These are phyloP conservation scores for Aspergillus avenaceus DNA, from an alignment of 495 filamentous ascomycete species.

Conservation along the genomic window DNA sequence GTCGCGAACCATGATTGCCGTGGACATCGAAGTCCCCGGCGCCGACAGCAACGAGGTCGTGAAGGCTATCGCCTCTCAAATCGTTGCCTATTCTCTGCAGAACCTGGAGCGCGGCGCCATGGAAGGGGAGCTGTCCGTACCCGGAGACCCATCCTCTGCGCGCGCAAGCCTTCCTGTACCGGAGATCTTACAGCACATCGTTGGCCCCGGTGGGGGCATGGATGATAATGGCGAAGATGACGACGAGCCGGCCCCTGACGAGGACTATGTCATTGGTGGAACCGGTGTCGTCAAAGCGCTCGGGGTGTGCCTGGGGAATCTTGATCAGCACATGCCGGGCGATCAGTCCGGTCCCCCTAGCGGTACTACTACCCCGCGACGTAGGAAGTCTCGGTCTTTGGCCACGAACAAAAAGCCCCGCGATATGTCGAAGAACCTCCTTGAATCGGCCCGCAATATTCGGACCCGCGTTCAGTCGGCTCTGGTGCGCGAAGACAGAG, in stretches of 20 bases:
- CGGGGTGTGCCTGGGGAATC: conserved; percentile 80
- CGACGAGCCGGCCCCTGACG: conserved; percentile 73
- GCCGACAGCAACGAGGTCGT: conserved; percentile 79
- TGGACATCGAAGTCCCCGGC: conserved; percentile 87
- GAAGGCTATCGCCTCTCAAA: conserved; percentile 86
- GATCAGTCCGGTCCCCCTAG: conserved; percentile 42
- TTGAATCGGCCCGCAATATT: conserved; percentile 84
- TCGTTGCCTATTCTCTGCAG: conserved; percentile 86
- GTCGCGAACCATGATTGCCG: conserved; percentile 74
- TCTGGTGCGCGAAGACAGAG: conserved; percentile 68
- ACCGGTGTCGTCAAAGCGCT: conserved; percentile 94
- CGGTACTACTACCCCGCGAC: conserved; percentile 52
- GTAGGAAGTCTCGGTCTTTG: conserved; percentile 37
- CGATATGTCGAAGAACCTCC: conserved; percentile 85
- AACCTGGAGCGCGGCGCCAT: conserved; percentile 72
- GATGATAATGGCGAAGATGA: conserved; percentile 54
- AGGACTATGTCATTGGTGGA: conserved; percentile 93
- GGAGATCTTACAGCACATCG: conserved; percentile 65
- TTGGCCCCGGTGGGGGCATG: conserved; percentile 52
- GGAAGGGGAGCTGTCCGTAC: conserved; percentile 39
- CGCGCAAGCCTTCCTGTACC: conserved; percentile 46
- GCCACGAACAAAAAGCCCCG: conserved; percentile 62
- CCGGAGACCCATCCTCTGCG: conserved; percentile 27
- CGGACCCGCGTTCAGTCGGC: conserved; percentile 78
- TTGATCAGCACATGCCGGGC: conserved; percentile 37